Evolutionary conservation across 176 grass and related monocot genomes (phyloP).

Genomic region (Panicum miliaceum): DNA sequence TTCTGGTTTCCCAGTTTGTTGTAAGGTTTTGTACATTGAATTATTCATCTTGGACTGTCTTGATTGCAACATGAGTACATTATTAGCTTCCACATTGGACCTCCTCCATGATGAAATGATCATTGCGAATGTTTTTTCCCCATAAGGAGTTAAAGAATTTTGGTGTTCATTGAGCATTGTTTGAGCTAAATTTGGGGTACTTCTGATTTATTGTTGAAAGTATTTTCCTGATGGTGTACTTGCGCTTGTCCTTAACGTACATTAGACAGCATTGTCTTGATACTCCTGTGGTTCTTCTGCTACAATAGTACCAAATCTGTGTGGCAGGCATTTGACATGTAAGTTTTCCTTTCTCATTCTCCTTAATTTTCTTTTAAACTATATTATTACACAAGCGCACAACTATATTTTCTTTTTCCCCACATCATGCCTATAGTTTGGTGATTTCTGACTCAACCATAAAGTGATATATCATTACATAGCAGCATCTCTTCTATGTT

Average conservation of each 20-base stretch:
- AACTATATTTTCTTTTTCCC: background rate
- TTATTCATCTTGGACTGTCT: background rate
- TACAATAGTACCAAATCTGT: background rate
- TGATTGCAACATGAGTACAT: background rate
- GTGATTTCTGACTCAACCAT: background rate
- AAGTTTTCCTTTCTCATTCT: background rate
- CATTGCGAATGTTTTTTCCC: background rate
- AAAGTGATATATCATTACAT: background rate
- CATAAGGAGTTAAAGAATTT: no score
- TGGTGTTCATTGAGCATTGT: background rate
- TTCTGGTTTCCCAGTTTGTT: background rate
- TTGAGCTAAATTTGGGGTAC: background rate
- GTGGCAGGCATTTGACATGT: conserved; percentile 31
- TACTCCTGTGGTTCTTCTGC: conserved; percentile 29
- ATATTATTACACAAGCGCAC: background rate
- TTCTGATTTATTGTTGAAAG: background rate
- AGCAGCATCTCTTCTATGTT: background rate
- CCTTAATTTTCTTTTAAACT: background rate
- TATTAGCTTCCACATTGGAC: background rate
- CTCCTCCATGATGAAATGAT: background rate
- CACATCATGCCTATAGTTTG: background rate
- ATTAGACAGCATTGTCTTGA: conserved; percentile 13
- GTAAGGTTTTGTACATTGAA: background rate
- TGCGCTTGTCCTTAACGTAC: conserved; percentile 3
- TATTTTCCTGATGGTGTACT: background rate